Evolutionary conservation across 164 flowering plant genomes (phyloP), one percentile per base, ranked within the genome.

Genomic region (Berberis thunbergii): DNA sequence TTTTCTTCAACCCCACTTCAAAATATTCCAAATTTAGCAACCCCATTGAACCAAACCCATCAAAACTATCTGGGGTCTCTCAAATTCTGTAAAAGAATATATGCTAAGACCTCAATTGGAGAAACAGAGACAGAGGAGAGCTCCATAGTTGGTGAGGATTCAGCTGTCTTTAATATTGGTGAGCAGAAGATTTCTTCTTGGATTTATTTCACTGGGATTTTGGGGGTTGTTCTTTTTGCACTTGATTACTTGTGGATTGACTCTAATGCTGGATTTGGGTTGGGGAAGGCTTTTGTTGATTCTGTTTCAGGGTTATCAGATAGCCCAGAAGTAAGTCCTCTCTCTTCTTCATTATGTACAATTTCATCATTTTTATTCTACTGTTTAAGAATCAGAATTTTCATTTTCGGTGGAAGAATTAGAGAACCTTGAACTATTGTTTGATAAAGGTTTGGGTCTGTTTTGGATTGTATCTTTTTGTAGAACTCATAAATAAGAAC

Each of bases 161-260:
- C 97, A 0, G 98, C 97, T 8, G 77, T 49, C 0, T 93, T 93
- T 55, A 81, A 85, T 8, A 65, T 93, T 41, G 70, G 76, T 4
- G 65, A 83, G 64, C 97, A 90, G 78, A 90, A 83, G 75, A 57
- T 88, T 8, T 62, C 81, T 53, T 91, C 98, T 26, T 94, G 98
- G 98, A 54, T 91, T 63, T 87, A 86, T 68, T 94, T 94, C 66
- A 60, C 74, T 46, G 77, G 75, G 10, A 74, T 91, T 65, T 69
- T 91, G 57, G 95, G 97, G 1, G 81, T 77, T 69, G 97, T 94
- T 61, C 73, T 91, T 9, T 80, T 75, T 49, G 76, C 81, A 4
- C 85, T 94, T 42, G 69, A 94, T 57, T 83, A 85, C 3, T 78
- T 54, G 55, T 94, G 97, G 98, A 82, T 94, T 58, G 98, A 94